These are phyloP conservation scores for Tetrapisispora namnaoensis DNA, from an alignment of 805 yeast genomes.

Conservation along the genomic window DNA sequence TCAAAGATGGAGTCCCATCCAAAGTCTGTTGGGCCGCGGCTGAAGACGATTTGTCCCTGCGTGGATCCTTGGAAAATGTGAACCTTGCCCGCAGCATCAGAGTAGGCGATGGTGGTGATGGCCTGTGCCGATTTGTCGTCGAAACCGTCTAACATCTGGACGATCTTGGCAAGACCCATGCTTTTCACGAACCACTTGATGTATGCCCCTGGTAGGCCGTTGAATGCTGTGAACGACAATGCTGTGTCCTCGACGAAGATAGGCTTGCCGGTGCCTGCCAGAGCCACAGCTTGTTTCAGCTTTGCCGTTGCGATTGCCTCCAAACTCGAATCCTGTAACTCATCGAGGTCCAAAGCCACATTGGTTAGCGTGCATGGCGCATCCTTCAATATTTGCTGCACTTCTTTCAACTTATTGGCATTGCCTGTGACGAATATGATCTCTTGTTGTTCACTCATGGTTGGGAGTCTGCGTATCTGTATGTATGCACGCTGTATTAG, in stretches of 20 bases:
- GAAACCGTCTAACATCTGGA: slow-evolving; percentile 68
- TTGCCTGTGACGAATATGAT: slow-evolving; percentile 82
- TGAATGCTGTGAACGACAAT: slow-evolving; percentile 68
- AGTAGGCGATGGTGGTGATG: slow-evolving; percentile 84
- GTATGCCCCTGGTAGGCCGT: slow-evolving; percentile 90
- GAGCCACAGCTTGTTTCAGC: slow-evolving; percentile 59
- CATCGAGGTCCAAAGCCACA: slow-evolving; percentile 70
- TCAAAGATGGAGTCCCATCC: slow-evolving; percentile 94
- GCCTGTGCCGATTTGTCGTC: slow-evolving; percentile 82
- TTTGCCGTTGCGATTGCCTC: slow-evolving; percentile 75
- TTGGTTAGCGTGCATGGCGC: slow-evolving; percentile 39
- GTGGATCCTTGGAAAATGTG: slow-evolving; percentile 77
- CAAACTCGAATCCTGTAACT: slow-evolving; percentile 76
- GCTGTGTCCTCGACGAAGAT: slow-evolving; percentile 95
- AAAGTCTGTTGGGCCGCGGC: slow-evolving; percentile 71
- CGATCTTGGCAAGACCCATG: slow-evolving; percentile 68
- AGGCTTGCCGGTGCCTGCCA: slow-evolving; percentile 49
- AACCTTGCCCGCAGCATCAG: slow-evolving; percentile 77
- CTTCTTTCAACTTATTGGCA: slow-evolving; percentile 78
- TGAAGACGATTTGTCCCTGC: slow-evolving; percentile 65
- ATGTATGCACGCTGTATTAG: too few relatives aligned
- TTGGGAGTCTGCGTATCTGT: neutral
- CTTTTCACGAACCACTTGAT: slow-evolving; percentile 82
- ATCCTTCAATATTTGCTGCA: slow-evolving; percentile 50
- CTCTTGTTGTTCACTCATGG: slow-evolving; percentile 5